Conservation (phyloP, 78 protist species). For the Chrysochromulina parva region DNA sequence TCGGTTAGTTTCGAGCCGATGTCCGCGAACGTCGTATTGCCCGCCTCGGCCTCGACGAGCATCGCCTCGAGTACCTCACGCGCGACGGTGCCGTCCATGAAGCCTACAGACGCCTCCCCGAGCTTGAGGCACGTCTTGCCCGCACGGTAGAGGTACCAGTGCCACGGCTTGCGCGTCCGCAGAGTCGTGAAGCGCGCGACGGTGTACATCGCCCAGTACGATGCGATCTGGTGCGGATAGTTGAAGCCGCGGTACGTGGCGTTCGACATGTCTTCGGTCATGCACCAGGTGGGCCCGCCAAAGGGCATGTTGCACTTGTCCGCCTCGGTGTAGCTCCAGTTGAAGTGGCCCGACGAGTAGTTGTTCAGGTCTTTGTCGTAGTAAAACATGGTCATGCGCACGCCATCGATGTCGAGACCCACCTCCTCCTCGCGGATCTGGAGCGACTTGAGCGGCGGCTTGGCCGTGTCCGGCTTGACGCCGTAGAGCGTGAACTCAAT, state of each 20-base stretch:
- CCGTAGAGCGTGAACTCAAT: background rate
- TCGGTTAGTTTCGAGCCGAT: background rate
- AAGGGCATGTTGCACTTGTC: background rate
- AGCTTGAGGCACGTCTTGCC: background rate
- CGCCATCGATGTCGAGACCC: background rate
- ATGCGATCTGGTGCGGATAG: conserved; percentile 4
- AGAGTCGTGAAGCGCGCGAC: background rate
- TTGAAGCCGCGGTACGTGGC: conserved; percentile 24
- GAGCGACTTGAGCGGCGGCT: background rate
- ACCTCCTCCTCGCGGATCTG: conserved; percentile 6
- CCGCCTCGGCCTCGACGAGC: background rate
- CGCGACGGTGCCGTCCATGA: conserved; percentile 12
- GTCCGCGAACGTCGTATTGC: background rate
- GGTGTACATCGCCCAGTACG: background rate
- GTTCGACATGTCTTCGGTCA: conserved; percentile 1
- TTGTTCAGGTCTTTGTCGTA: background rate
- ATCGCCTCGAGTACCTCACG: background rate
- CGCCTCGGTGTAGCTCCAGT: background rate
- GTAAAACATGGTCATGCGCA: conserved; percentile 12
- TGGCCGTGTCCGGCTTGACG: background rate
- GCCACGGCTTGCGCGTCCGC: background rate
- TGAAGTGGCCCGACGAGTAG: background rate
- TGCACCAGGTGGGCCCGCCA: conserved; percentile 1
- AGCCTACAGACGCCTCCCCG: background rate
- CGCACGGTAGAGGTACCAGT: conserved; percentile 5